Conservation (phyloP, 805 yeast genomes). For the Vanderwaltozyma polyspora region DNA sequence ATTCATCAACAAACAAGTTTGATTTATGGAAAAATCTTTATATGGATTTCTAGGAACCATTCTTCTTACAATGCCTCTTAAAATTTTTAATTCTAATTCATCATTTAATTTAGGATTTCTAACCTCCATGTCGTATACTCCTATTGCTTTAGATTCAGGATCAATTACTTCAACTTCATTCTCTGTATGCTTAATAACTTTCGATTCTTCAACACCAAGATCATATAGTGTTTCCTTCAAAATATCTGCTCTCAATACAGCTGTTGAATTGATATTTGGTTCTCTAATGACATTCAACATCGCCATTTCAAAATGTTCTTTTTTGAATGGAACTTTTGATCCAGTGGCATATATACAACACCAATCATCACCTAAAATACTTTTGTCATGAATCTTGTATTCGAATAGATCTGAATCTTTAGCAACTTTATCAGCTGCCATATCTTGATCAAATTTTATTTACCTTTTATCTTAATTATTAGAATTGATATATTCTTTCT, state of each 20-base stretch:
- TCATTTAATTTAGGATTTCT: constrained; percentile 22
- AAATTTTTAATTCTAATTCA: constrained; percentile 22
- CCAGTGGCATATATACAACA: constrained; percentile 17
- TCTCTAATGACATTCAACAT: constrained; percentile 69
- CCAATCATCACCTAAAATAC: constrained; percentile 23
- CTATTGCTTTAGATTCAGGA: constrained; percentile 19
- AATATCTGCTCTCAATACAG: constrained; percentile 80
- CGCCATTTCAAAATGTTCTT: constrained; percentile 55
- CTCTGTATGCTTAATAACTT: constrained; percentile 1
- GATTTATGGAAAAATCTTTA: constrained; percentile 73
- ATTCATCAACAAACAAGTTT: constrained; percentile 55
- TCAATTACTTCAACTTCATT: constrained; percentile 7
- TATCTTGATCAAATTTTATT: background rate
- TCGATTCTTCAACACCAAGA: background rate
- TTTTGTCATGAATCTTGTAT: constrained; percentile 11
- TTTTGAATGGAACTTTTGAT: constrained; percentile 15
- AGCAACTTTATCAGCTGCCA: background rate
- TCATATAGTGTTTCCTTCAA: constrained; percentile 40
- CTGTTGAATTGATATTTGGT: constrained; percentile 88
- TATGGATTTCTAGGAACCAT: constrained; percentile 87
- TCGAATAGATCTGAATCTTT: constrained; percentile 11
- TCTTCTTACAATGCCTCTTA: constrained; percentile 59
- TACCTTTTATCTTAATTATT: background rate
- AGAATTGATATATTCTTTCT: too few relatives aligned
- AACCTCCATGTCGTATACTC: constrained; percentile 34